Evolutionary conservation across 495 filamentous ascomycete genomes (phyloP).

Genomic region (Astrothelium macrocarpum): DNA sequence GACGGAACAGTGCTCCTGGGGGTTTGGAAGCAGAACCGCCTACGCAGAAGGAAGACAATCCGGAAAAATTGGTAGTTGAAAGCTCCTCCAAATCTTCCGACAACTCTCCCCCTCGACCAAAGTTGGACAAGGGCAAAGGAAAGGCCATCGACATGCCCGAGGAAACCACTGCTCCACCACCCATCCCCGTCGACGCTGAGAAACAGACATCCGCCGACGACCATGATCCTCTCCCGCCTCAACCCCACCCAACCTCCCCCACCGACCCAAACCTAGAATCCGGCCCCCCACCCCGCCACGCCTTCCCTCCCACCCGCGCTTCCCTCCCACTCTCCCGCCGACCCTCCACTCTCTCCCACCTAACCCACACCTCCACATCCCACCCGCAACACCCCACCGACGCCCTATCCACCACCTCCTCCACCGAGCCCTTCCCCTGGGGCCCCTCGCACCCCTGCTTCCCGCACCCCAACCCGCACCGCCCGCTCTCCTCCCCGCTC

Average conservation of each 20-base stretch:
- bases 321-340: slow-evolving; percentile 22
- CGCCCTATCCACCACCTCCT: neutral
- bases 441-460: slow-evolving; percentile 84
- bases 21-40: neutral
- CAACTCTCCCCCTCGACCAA: neutral
- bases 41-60: slow-evolving; percentile 1
- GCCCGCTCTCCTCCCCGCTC: slow-evolving; percentile 64
- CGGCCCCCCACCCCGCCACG: slow-evolving; percentile 8
- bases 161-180: neutral
- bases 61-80: slow-evolving; percentile 12
- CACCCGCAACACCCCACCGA: neutral
- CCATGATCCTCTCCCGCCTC: neutral
- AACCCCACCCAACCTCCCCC: neutral
- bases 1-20: neutral
- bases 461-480: slow-evolving; percentile 87
- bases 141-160: slow-evolving; percentile 32
- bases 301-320: slow-evolving; percentile 8
- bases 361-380: neutral
- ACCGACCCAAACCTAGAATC: slow-evolving; percentile 14
- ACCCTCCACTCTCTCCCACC: slow-evolving; percentile 17
- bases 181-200: neutral
- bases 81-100: neutral
- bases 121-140: slow-evolving; percentile 38
- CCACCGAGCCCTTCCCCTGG: slow-evolving; percentile 50
- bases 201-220: neutral